These are phyloP conservation scores for Zygoascus tannicola DNA, from an alignment of 805 yeast species.

Conservation along the genomic window DNA sequence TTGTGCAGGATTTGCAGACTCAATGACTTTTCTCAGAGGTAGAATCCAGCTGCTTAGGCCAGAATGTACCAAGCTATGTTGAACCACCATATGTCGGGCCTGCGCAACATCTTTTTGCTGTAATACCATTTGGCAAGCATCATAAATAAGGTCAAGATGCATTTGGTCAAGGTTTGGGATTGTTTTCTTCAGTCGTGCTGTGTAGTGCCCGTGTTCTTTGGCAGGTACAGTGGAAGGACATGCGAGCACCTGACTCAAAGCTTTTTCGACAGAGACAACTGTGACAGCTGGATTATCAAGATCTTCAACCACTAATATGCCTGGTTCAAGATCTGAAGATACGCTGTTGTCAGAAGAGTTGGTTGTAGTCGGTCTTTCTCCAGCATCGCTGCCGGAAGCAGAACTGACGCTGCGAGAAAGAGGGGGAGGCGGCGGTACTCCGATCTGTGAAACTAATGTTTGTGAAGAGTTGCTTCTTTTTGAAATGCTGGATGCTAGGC, in stretches of 20 bases:
- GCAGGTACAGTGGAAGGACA: constrained; percentile 11
- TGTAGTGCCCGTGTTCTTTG: constrained; percentile 20
- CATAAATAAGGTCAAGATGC: constrained; percentile 20
- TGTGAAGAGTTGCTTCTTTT: background rate
- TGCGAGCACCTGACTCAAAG: constrained; percentile 6
- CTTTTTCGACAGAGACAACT: constrained; percentile 2
- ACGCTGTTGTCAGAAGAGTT: background rate
- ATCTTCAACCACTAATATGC: background rate
- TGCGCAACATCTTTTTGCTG: constrained; percentile 21
- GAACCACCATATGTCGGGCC: constrained; percentile 32
- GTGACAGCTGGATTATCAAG: background rate
- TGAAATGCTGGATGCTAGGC: background rate
- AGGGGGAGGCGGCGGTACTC: background rate
- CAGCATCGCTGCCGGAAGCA: background rate
- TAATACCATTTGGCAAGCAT: constrained; percentile 23
- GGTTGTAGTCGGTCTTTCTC: background rate
- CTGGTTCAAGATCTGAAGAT: background rate
- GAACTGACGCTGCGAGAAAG: background rate
- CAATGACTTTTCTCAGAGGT: constrained; percentile 51
- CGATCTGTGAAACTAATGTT: background rate
- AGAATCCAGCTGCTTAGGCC: constrained; percentile 59
- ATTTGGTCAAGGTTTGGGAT: constrained; percentile 13
- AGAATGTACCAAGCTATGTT: constrained; percentile 49
- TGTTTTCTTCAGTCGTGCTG: constrained; percentile 14
- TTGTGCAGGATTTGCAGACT: no score